Conservation (phyloP, 257 asterid genomes). For the Penstemon davidsonii region DNA sequence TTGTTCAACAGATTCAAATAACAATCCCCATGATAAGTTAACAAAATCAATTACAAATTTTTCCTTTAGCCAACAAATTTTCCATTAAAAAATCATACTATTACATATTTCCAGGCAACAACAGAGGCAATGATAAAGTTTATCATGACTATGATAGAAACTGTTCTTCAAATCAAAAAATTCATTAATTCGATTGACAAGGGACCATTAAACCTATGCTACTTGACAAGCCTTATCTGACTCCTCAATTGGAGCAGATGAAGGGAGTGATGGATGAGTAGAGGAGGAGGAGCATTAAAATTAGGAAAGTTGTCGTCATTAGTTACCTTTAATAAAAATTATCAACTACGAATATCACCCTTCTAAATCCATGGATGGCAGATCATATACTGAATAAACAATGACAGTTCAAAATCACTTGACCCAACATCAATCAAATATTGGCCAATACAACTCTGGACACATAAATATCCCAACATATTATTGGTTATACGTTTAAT, state of each 20-base stretch:
- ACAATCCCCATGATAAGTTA: not conserved
- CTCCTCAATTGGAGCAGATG: not conserved
- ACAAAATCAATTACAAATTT: not conserved
- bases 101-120: not conserved
- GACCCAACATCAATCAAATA: too few relatives aligned
- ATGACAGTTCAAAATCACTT: not conserved
- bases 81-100: not conserved
- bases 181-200: not conserved
- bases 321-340: not conserved
- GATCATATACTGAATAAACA: not conserved
- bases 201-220: not conserved
- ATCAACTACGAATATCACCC: not conserved
- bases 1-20: not conserved
- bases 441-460: not conserved
- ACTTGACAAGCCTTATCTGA: not conserved
- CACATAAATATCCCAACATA: too few relatives aligned
- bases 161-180: not conserved
- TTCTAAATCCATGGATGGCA: not conserved
- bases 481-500: not conserved
- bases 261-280: not conserved
- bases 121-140: not conserved
- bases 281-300: not conserved
- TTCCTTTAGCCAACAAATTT: not conserved
- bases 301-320: not conserved
- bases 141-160: not conserved